Evolutionary conservation across 2,329 filamentous ascomycete genomes (phyloP), one percentile per base, ranked within the genome.

Genomic region (Botrytis aclada): DNA sequence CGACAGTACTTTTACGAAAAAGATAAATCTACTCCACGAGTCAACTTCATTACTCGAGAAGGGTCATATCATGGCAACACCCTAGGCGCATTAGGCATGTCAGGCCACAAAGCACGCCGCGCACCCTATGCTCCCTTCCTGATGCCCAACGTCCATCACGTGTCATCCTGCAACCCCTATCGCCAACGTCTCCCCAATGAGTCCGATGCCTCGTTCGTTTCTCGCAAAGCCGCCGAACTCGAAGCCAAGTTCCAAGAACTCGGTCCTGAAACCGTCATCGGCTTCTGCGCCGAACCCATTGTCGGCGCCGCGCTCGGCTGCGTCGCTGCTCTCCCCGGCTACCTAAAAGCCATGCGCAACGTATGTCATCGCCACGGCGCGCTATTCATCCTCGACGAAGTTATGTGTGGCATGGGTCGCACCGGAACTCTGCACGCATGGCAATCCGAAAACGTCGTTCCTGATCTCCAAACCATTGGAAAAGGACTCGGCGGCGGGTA

Each of bases 371-470:
- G 88, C 74, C 85, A 95, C 78, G 92, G 91, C 0, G 89, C 90
- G 0, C 86, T 96, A 0, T 84, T 96, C n/a, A 90, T 95, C 63
- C 82, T 95, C 0, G 93, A 96, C 78, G 93, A 95, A 78, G 84
- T 91, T 72, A 91, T 92, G 88, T 86, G 84, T 74, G 87, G 87
- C 8, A 85, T 86, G 82, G 87, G 87, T 16, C 83, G 87, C 3
- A 82, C 82, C 5, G 87, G 86, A 4, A 85, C 81, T 74, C 78
- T 90, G 77, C 84, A 90, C 82, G 85, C 86, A 22, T 89, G 85
- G 86, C 84, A 88, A 76, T 81, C 85, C 51, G 84, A 87, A 67
- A 83, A 81, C 20, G 82, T 86, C 10, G 83, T 83, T 7, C 91
- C 91, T 0, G 91, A 93, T 77, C 85, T 93, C 7, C 86, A 91